Evolutionary conservation across 2,329 filamentous ascomycete genomes (phyloP).

Genomic region (Biscogniauxia mediterranea): DNA sequence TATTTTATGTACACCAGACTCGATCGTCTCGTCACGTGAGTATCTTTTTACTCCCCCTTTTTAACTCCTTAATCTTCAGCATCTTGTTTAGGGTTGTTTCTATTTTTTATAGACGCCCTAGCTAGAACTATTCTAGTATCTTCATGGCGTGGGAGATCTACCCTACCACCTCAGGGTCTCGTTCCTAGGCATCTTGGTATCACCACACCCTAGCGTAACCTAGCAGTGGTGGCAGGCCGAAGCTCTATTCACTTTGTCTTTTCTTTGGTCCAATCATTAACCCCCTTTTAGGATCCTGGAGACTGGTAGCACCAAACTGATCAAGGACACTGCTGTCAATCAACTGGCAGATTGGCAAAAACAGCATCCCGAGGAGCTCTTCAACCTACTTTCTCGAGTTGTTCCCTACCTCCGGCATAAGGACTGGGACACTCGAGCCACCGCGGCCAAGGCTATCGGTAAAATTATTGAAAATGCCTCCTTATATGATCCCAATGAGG

Average conservation of each 20-base stretch:
- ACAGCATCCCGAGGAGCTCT: conserved; percentile 94
- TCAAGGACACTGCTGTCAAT: conserved; percentile 94
- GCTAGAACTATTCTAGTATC: not conserved
- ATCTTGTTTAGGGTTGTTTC: not conserved
- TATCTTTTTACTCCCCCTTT: conserved; percentile 28
- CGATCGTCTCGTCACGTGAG: conserved; percentile 84
- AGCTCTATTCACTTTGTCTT: not conserved
- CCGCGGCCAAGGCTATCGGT: conserved; percentile 89
- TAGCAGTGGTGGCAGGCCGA: not conserved
- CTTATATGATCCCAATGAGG: conserved; percentile 81
- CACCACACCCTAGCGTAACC: not conserved
- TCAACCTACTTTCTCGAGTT: conserved; percentile 89
- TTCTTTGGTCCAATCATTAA: conserved; percentile 7
- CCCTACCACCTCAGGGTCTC: not conserved
- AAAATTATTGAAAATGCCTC: conserved; percentile 90
- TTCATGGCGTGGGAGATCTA: not conserved
- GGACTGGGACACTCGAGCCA: conserved; percentile 94
- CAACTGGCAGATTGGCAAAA: conserved; percentile 98
- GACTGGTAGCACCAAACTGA: conserved; percentile 93
- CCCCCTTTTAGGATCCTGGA: conserved; percentile 73
- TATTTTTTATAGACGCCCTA: not conserved
- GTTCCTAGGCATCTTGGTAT: not conserved
- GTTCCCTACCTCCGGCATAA: conserved; percentile 94
- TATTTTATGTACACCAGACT: conserved; percentile 54
- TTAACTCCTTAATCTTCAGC: conserved; percentile 1